phyloP scores from a whole-genome alignment of 2,329 filamentous ascomycete species.

The Ophiostoma piceae region DNA sequence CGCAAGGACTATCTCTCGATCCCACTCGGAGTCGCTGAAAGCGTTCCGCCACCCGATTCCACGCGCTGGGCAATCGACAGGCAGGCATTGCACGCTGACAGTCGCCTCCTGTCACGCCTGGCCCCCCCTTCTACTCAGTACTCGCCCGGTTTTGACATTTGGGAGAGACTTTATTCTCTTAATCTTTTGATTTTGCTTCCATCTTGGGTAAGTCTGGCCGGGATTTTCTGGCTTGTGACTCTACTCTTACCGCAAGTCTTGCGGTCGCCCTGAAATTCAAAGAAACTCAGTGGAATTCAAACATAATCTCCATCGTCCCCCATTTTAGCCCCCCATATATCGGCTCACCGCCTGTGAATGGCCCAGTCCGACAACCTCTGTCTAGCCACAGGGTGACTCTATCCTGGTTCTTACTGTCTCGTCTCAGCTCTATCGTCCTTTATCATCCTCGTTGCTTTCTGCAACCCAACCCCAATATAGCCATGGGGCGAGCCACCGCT shows the following conservation, averaged over 20 bases:
- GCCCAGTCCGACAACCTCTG: not conserved
- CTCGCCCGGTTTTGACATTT: not conserved
- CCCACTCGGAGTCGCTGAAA: too few species aligned
- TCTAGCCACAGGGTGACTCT: not conserved
- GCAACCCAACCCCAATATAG: conserved; percentile 5
- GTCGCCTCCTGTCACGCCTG: not conserved
- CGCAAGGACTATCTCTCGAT: too few species aligned
- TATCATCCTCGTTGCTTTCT: not conserved
- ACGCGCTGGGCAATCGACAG: not conserved
- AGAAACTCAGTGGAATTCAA: not conserved
- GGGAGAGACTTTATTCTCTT: not conserved
- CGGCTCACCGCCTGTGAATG: conserved; percentile 8
- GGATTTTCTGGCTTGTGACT: not conserved
- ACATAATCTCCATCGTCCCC: not conserved
- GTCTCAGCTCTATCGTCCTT: conserved; percentile 9
- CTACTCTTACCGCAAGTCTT: not conserved
- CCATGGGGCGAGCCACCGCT: conserved; percentile 4
- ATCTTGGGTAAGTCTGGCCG: not conserved
- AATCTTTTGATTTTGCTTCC: not conserved
- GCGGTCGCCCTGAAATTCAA: not conserved
- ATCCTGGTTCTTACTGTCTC: not conserved
- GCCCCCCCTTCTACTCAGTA: too few species aligned
- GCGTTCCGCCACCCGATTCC: not conserved
- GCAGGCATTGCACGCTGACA: not conserved
- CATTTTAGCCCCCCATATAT: not conserved